Base-by-base conservation (phyloP, 2,329 filamentous ascomycete species). In the Exophiala calicioides region DNA sequence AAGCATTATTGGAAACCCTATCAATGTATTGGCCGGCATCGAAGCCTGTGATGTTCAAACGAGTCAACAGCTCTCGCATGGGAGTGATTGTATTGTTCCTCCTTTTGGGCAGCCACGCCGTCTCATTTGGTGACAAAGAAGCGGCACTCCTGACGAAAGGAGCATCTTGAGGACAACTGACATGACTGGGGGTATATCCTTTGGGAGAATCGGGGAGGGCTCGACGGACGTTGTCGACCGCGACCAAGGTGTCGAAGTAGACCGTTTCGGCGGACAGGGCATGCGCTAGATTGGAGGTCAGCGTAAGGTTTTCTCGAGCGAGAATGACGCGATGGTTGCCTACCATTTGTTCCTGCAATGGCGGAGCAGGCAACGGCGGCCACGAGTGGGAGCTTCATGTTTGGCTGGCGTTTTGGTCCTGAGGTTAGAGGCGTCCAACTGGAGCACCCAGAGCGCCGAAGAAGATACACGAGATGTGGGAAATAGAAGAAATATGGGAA, bases 21-120 rank as follows among this genome's bases (percentile, higher is more conserved):
- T 83, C 75, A 58, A 97, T 81, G 64, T 93, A 97, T 1, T 69
- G 64, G 1, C 73, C 74, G n/a, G 82, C 84, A 66, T 95, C 84
- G 52, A 96, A 91, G 49, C 78, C 81, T n/a, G 78, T 69, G 53
- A 97, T 90, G 58, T 81, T 81, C 61, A 88, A 75, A 47, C 86
- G 79, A 13, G 72, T 72, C 40, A 97, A 75, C 56, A 95, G 82
- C 13, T 85, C 76, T 44, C 76, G 79, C 78, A 96, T 84, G n/a
- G 88, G 82, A 7, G 80, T 68, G 13, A 90, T 70, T 0, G 89
- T 94, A 55, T 84, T 84, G 51, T 81, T 80, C 53, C 89, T 80
- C 47, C 91, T 80, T 50, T 74, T 75, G 39, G 80, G 63, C 10
- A 95, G 74, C 89, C 90, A 96, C 62, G 77, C 70, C 29, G 74